Evolutionary conservation across 305 asterid genomes (phyloP), one percentile per base, ranked within the genome.

Genomic region (Plantago coronopus): DNA sequence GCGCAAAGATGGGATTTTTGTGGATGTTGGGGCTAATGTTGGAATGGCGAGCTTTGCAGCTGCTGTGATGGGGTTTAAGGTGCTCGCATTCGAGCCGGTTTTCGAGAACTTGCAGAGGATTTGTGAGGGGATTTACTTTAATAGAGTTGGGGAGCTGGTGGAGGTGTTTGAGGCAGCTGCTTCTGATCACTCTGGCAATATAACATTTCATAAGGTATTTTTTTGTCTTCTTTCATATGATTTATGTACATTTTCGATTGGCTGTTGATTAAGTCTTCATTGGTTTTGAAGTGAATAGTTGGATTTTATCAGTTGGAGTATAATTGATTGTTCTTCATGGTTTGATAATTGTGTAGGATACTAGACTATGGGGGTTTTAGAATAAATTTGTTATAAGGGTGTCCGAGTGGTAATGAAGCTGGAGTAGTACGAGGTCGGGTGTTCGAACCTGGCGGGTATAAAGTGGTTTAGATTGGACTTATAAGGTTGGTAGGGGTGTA

Each of bases 41-140:
- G 99, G 99, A 34, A 87, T 93, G 99, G 99, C 99, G 4, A 85
- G 74, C 59, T 89, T 89, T 67, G 99, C 97, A 0, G 99, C 97
- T 11, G 97, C 97, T 38, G 91, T 84, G 0, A 93, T 87, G 99
- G 99, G 99, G 53, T 89, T 89, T 67, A 83, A 58, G 70, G 99
- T 93, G 58, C 21, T 93, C 64, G 91, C 99, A 0, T 93, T 89
- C 65, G 99, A 93, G 78, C 99, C 99, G 19, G 95, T 93, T 67
- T 79, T 87, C 31, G 99, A 93, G 84, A 93, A 93, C 72, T 73
- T 94, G 79, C 99, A 94, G 84, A 83, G 80, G 86, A 82, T 94
- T 62, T 94, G 97, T 54, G 96, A 94, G n/a, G 97, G 99, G 72
- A 45, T 87, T 78, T 89, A 83, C 65, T 89, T 94, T 67, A 89